Base-by-base conservation (phyloP, 2,329 filamentous ascomycete species). In the Cladorrhinum sp. region DNA sequence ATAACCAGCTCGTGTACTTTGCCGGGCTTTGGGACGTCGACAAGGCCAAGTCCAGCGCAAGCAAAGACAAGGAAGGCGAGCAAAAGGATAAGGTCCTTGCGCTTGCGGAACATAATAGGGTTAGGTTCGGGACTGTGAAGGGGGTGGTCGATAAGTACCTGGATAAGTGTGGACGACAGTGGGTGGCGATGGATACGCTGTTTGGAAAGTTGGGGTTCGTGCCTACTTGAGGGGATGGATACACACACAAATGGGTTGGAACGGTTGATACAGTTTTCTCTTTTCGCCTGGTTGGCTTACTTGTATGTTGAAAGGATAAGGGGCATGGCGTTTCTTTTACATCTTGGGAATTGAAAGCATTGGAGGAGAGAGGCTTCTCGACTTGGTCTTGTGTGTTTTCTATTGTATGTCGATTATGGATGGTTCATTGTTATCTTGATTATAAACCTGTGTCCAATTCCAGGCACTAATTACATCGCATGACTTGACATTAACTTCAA, bases 1-100 rank as follows among this genome's bases (percentile, higher is more conserved):
- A 97, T 78, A 98, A 96, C 74, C 95, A 99, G 76, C 81, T 99
- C 45, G 78, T 98, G 58, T 99, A 96, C 77, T 90, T 93, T 72
- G 84, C 89, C 27, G 83, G 83, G 53, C 76, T 98, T 58, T 99
- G 92, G 80, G 93, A 99, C 74, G 89, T 96, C 2, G 93, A 98
- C 64, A 92, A 91, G 76, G 89, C 89, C 13, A 85, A 85, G 65
- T 70, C 69, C 50, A 80, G 77, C 64, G 82, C 79, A 20, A 52
- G 3, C 64, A 67, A 77, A n/a, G 53, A 20, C 49, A 7, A 66
- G 67, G 75, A 76, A 73, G 1, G 78, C 85, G 64, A 86, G 64
- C 82, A 85, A 70, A 84, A 80, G 62, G 87, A 89, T 60, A 87
- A 85, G 74, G 72, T 97, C 10, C 72, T 83, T 22, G 86, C 86